phyloP scores from a whole-genome alignment of 768 basidiomycete genomes.

The Boletus subparvulus region DNA sequence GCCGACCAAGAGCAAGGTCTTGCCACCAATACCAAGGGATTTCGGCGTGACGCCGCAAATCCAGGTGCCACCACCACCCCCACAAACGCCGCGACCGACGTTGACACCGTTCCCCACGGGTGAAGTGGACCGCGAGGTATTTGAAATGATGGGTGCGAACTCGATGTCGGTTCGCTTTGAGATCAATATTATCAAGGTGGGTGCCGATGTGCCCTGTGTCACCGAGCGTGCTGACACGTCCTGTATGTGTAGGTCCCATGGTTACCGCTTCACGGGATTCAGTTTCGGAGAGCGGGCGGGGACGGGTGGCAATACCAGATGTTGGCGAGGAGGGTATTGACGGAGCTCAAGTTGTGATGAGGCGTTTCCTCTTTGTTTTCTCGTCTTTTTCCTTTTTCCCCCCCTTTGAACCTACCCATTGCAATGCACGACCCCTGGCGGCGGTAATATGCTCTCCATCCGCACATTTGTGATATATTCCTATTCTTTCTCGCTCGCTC shows the following conservation, averaged over 20 bases:
- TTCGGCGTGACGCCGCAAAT: conserved; percentile 39
- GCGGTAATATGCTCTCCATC: conserved; percentile 25
- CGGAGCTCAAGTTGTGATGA: conserved; percentile 78
- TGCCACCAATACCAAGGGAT: conserved; percentile 83
- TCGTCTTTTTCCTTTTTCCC: background rate
- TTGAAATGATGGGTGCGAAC: conserved; percentile 73
- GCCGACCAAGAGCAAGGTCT: conserved; percentile 57
- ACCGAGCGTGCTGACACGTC: background rate
- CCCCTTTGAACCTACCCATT: background rate
- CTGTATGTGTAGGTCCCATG: conserved; percentile 69
- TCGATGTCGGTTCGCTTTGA: conserved; percentile 91
- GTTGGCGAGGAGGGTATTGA: conserved; percentile 85
- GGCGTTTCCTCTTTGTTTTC: background rate
- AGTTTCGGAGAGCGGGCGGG: conserved; percentile 87
- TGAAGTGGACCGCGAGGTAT: conserved; percentile 63
- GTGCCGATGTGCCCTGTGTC: conserved; percentile 23
- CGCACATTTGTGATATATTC: conserved; percentile 24
- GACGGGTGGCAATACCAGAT: conserved; percentile 98
- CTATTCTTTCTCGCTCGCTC: conserved; percentile 1
- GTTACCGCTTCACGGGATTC: conserved; percentile 91
- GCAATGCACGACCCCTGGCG: conserved; percentile 12
- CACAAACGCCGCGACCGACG: conserved; percentile 37
- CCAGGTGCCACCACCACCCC: conserved; percentile 10
- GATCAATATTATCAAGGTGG: conserved; percentile 94
- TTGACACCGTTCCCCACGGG: conserved; percentile 61